Evolutionary conservation across 495 filamentous ascomycete species (phyloP), one percentile per base, ranked within the genome.

Genomic region (Cercophora sp.): DNA sequence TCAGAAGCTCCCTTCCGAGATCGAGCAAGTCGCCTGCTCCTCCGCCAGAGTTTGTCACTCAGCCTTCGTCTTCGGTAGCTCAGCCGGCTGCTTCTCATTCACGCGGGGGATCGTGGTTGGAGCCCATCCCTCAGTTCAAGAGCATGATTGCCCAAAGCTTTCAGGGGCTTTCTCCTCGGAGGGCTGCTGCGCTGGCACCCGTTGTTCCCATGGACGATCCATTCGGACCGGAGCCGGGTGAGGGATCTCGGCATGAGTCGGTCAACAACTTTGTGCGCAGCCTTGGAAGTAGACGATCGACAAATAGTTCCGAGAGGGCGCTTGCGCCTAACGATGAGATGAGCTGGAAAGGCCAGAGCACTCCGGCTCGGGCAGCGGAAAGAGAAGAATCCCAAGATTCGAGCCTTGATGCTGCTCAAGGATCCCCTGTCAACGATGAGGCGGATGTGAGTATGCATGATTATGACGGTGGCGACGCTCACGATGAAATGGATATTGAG

Each of bases 1-100:
- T 81, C 50, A 72, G 71, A 25, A 70, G 77, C 18, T 70, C 74
- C 3, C 58, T 57, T 8, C 44, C 60, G 18, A 69, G 58, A 34
- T 60, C 58, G 13, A 66, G 58, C 46, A 55, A 63, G 34, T 70
- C 67, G 2, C 67, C 64, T 4, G 57, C 51, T 16, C 37, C 54
- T 6, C 40, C 41, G 23, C 27, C 46, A 0, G 20, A 39, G 10
- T 48, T 44, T 16, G 32, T 16, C 13, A 54, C 56, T 19, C 36
- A 54, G 15, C 26, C 52, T n/a, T n/a, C 44, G 5, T 13, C 24
- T 26, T 18, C 29, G 23, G 25, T 27, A 19, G 19, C 13, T 15
- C 43, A n/a, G 8, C 26, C 29, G 18, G 24, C 43, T 6, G 18
- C 43, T 8, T 15, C 36, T 4, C 18, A 43, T 10, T 22, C 23